Conservation (phyloP, 164 flowering plant genomes). For the Dillenia turbinata region DNA sequence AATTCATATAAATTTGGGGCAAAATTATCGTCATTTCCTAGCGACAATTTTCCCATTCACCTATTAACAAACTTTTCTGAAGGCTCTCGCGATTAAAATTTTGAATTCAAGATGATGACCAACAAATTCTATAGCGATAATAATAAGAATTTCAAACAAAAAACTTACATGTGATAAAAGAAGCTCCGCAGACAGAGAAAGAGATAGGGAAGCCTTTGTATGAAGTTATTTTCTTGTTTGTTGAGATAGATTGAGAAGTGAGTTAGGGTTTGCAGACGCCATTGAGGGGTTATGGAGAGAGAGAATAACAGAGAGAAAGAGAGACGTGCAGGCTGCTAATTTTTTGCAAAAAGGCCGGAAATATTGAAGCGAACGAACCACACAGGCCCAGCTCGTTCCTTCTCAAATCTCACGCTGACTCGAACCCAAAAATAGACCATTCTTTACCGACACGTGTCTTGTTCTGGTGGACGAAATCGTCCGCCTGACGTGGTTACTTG, state of each 20-base stretch:
- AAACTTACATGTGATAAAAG: conserved; percentile 4
- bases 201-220: background rate
- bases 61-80: too few species aligned
- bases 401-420: background rate
- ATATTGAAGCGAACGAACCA: conserved; percentile 8
- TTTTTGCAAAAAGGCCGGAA: conserved; percentile 12
- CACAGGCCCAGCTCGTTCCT: conserved; percentile 2
- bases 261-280: conserved; percentile 32
- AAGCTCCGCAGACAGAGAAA: background rate
- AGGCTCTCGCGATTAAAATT: too few species aligned
- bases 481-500: conserved; percentile 15
- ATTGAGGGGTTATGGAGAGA: conserved; percentile 11
- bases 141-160: too few species aligned
- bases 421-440: conserved; percentile 4
- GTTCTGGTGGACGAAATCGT: background rate
- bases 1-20: too few species aligned
- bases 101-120: too few species aligned
- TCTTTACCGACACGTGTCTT: conserved; percentile 13
- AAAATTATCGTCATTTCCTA: too few species aligned
- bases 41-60: too few species aligned
- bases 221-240: background rate
- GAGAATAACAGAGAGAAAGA: conserved; percentile 3
- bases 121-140: too few species aligned
- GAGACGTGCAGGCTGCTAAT: background rate
- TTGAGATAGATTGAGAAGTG: conserved; percentile 19